Evolutionary conservation across 805 yeast species (phyloP).

Genomic region (Peterozyma xylosa): DNA sequence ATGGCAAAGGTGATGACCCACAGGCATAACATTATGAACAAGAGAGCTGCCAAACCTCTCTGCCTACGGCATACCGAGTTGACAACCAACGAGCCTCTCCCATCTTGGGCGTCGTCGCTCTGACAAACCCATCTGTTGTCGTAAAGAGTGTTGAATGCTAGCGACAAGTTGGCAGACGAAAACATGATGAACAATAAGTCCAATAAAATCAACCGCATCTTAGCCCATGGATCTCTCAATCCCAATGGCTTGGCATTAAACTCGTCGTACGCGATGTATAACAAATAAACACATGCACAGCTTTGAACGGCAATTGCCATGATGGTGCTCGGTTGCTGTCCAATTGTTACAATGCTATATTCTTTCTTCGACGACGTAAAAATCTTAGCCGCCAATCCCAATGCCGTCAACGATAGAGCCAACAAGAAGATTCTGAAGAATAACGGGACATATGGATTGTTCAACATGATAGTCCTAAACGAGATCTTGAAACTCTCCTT

Average conservation of each 20-base stretch:
- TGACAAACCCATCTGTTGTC: slow-evolving; percentile 79
- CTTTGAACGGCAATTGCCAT: slow-evolving; percentile 88
- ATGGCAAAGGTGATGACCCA: slow-evolving; percentile 87
- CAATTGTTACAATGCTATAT: slow-evolving; percentile 30
- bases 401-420: slow-evolving; percentile 54
- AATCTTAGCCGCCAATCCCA: slow-evolving; percentile 64
- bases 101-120: slow-evolving; percentile 8
- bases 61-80: slow-evolving; percentile 69
- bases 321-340: slow-evolving; percentile 82
- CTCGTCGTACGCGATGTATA: slow-evolving; percentile 85
- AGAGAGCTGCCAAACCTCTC: slow-evolving; percentile 66
- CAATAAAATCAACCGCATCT: slow-evolving; percentile 70
- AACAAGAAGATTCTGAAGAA: slow-evolving; percentile 57
- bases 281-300: slow-evolving; percentile 66
- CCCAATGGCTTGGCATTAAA: slow-evolving; percentile 91
- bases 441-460: slow-evolving; percentile 77
- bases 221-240: slow-evolving; percentile 74
- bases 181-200: slow-evolving; percentile 86
- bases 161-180: slow-evolving; percentile 78
- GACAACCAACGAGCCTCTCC: slow-evolving; percentile 25
- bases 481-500: slow-evolving; percentile 59
- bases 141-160: slow-evolving; percentile 76
- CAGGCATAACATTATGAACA: slow-evolving; percentile 64
- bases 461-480: slow-evolving; percentile 49
- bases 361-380: slow-evolving; percentile 29